Evolutionary conservation across 1,284 basidiomycete species (phyloP), one percentile per base, ranked within the genome.

Genomic region (Thecaphora thlaspeos): DNA sequence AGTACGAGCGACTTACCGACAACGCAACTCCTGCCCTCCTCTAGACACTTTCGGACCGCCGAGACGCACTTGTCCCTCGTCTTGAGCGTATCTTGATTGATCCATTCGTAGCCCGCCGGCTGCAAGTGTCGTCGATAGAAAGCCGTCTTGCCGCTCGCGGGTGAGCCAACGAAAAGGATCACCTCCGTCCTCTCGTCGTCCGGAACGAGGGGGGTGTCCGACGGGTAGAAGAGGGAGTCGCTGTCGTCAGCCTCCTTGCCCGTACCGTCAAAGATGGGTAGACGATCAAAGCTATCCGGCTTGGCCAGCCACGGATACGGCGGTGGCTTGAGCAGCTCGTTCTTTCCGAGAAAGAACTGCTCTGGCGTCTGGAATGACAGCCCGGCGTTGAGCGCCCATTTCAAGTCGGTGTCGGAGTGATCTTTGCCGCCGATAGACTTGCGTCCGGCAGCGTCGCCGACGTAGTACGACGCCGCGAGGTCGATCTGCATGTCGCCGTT

Each of bases 151-250:
- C 93, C 93, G 1, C 90, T 80, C 43, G 87, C 87, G 0, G 94
- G 93, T 48, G 85, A 86, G 14, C 93, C 94, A 7, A 91, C 88
- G 64, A 97, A 91, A 8, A 97, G 60, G 2, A 96, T 85, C 2
- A 95, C 80, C 54, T 84, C 82, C n/a, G n/a, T 18, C 12, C 30
- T 4, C 11, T 15, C 7, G 19, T 38, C 37, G 19, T 5, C 37
- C 7, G 17, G 15, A 4, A 38, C 24, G n/a, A 48, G 36, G 9
- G 32, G 41, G 12, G 32, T n/a, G 26, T 48, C 32, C 4, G 45
- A 23, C 4, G 22, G 45, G 8, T 39, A 17, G 28, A n/a, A 26
- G n/a, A 19, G 3, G 19, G 19, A 9, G 36, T 47, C 18, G 23
- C n/a, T 47, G 53, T 55, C 50, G 21, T 55, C 53, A 17, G 51